phyloP scores from a whole-genome alignment of 2,329 filamentous ascomycete genomes.

The Paracamarosporium sp. region DNA sequence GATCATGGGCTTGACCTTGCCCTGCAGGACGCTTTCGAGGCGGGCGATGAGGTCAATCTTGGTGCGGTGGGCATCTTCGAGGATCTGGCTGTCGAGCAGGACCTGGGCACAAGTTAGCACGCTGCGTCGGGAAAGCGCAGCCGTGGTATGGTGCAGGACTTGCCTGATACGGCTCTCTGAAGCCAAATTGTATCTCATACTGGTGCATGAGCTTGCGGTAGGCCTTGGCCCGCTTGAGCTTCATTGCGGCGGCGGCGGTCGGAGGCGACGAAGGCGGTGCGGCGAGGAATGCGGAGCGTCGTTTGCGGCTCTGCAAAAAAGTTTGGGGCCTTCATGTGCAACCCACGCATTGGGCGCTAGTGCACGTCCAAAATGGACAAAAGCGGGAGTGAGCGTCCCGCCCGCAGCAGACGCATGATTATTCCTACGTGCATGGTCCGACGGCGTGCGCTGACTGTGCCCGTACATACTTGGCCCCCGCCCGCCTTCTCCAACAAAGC shows the following conservation, averaged over 20 bases:
- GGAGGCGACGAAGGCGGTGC: too few relatives aligned
- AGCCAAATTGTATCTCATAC: slow-evolving; percentile 81
- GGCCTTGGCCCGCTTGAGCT: slow-evolving; percentile 53
- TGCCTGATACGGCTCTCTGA: slow-evolving; percentile 93
- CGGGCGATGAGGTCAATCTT: slow-evolving; percentile 84
- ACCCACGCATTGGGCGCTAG: too few relatives aligned
- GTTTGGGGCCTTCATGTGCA: too few relatives aligned
- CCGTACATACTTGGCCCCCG: slow-evolving; percentile 7
- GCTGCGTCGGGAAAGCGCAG: neutral
- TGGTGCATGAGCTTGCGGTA: slow-evolving; percentile 94
- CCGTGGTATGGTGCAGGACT: neutral
- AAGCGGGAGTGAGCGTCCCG: too few relatives aligned
- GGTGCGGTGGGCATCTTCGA: slow-evolving; percentile 80
- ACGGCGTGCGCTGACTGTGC: slow-evolving; percentile 3
- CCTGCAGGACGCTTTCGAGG: slow-evolving; percentile 83
- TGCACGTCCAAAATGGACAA: too few relatives aligned
- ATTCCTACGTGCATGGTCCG: neutral
- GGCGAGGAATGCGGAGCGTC: too few relatives aligned
- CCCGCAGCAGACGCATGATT: neutral
- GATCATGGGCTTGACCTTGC: slow-evolving; percentile 81
- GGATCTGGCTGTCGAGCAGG: slow-evolving; percentile 81
- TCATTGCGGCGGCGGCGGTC: too few relatives aligned
- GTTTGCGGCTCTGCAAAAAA: too few relatives aligned
- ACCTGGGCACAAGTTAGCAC: slow-evolving; percentile 6
- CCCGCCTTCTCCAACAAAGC: neutral